Evolutionary conservation across 345 rosid species (phyloP), one percentile per base, ranked within the genome.

Genomic region (Eucalyptus pumila): DNA sequence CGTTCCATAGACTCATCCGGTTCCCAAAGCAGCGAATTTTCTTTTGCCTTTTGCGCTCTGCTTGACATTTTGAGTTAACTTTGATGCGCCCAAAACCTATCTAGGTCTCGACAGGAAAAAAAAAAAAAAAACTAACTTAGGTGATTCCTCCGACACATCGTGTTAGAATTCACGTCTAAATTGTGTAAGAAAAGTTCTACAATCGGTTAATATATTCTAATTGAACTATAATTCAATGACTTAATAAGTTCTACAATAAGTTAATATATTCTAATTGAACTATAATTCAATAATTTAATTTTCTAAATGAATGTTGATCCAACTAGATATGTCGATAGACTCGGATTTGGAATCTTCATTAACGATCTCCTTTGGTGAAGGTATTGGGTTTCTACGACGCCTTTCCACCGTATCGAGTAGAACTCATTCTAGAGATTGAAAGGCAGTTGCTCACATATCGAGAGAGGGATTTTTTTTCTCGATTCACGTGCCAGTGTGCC

Each of bases 351-450:
- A 72, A 34, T 34, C 5, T 3, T 72, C 4, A 23, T 19, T 17
- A 4, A 4, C 2, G 7, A 5, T 72, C 23, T 72, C 26, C 8
- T 42, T 6, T 9, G 26, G 21, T 19, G 5, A 72, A 34, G 81
- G 44, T 72, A 34, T 34, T 3, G 2, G 24, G 14, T 37, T 5
- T 37, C 7, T 19, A 6, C 3, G 0, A 5, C 3, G 14, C 26
- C 0, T 0, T 72, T 17, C 0, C 12, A 32, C 16, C 24, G 2
- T 69, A 69, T 9, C 21, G 3, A 69, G 80, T 16, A 9, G 7
- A 10, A 17, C 24, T 32, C 0, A 52, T 10, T 52, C 30, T 69
- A 5, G 24, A 72, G 1, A 72, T 72, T 19, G 21, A 34, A 69
- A 2, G 26, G 7, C 2, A 34, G 14, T 34, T 11, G 2, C 26